phyloP scores from a whole-genome alignment of 2,329 filamentous ascomycete species.

The Xylaria arbuscula region DNA sequence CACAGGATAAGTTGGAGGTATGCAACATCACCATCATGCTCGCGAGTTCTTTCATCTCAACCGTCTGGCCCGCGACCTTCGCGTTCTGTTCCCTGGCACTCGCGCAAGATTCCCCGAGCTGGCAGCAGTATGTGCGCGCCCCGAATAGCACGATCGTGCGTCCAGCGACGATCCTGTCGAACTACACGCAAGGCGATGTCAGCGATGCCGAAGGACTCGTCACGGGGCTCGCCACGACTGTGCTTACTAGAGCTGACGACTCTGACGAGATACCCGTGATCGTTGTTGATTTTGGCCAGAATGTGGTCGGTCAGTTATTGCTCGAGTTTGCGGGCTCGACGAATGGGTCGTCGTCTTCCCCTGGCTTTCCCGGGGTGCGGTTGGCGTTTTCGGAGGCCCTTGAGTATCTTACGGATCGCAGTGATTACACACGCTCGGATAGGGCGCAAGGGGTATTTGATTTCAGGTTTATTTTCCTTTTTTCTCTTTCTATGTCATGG shows the following conservation, averaged over 20 bases:
- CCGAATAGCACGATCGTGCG: conserved; percentile 49
- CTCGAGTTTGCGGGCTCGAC: conserved; percentile 56
- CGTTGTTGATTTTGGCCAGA: conserved; percentile 63
- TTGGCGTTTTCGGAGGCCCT: conserved; percentile 62
- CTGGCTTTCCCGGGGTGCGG: conserved; percentile 55
- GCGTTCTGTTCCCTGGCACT: conserved; percentile 17
- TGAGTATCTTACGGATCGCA: conserved; percentile 56
- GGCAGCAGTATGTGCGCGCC: conserved; percentile 56
- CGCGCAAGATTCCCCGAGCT: conserved; percentile 44
- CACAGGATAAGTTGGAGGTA: background rate
- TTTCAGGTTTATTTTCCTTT: no score
- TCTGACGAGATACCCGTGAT: conserved; percentile 51
- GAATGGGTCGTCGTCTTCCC: conserved; percentile 39
- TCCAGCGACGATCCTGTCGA: conserved; percentile 50
- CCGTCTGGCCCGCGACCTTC: conserved; percentile 21
- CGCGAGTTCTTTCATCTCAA: conserved; percentile 11
- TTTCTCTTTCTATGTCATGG: background rate
- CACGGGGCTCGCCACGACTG: conserved; percentile 42
- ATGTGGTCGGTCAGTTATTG: conserved; percentile 57
- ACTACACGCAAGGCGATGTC: conserved; percentile 53
- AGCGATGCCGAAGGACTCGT: conserved; percentile 53
- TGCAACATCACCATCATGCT: conserved; percentile 16
- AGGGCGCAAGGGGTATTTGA: conserved; percentile 50
- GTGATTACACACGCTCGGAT: conserved; percentile 62
- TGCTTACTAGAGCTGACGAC: conserved; percentile 47